Percentiles rank a stretch among this genome's conserved stretches.
Evolutionary conservation across 2,329 filamentous ascomycete species (phyloP).

Genomic region (Chaetomiaceae sp.): DNA sequence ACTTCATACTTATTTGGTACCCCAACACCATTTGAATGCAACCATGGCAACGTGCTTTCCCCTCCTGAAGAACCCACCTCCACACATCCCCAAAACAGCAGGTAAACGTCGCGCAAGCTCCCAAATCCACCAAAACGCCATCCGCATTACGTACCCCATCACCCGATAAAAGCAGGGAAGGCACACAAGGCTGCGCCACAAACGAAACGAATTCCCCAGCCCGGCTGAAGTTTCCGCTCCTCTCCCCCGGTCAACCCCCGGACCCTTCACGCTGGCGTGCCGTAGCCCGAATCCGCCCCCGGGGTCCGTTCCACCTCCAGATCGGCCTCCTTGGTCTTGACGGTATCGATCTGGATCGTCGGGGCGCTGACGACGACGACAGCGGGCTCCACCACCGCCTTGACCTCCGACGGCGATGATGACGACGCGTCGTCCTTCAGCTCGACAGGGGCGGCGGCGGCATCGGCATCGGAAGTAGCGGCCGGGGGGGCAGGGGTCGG

Average conservation of each 20-base stretch:
- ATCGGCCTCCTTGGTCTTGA: slow-evolving; percentile 18
- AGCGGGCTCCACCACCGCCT: background rate
- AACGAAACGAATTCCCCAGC: too few relatives aligned
- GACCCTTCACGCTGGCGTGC: slow-evolving; percentile 22
- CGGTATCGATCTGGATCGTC: slow-evolving; percentile 18
- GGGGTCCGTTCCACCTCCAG: slow-evolving; percentile 12
- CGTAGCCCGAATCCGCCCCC: slow-evolving; percentile 26
- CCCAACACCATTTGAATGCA: too few relatives aligned
- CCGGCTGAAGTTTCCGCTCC: too few relatives aligned
- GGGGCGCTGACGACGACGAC: slow-evolving; percentile 8
- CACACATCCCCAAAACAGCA: background rate
- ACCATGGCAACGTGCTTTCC: too few relatives aligned
- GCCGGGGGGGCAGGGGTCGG: background rate
- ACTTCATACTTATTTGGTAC: too few relatives aligned
- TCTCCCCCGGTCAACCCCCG: too few relatives aligned
- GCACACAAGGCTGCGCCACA: background rate
- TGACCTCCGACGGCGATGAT: too few relatives aligned
- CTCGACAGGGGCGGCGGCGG: slow-evolving; percentile 4
- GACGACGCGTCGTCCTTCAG: background rate
- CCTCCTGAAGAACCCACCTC: too few relatives aligned
- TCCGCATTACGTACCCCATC: slow-evolving; percentile 1
- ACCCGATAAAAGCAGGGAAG: background rate
- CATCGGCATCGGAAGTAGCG: background rate
- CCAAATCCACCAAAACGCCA: background rate
- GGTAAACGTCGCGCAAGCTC: background rate